phyloP scores from a whole-genome alignment of 2,329 filamentous ascomycete species.

The Trichoderma koningiopsis region DNA sequence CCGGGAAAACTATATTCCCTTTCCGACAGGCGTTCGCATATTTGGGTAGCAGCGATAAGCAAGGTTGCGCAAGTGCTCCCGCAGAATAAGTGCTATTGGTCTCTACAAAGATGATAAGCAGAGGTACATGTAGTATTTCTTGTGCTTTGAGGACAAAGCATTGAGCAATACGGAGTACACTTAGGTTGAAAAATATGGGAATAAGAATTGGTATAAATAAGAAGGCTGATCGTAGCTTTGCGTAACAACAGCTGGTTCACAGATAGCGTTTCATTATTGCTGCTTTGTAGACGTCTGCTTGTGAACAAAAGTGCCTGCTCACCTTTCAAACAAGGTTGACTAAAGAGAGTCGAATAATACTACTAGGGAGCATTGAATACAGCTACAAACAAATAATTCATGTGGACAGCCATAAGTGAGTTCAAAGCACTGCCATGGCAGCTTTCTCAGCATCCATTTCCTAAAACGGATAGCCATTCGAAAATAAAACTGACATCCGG shows the following conservation, averaged over 20 bases:
- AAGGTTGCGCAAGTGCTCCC: background rate
- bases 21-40: constrained; percentile 12
- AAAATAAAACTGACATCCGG: background rate
- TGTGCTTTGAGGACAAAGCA: background rate
- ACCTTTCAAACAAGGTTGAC: background rate
- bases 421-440: background rate
- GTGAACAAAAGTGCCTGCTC: background rate
- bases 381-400: no score
- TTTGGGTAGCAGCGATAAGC: background rate
- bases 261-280: background rate
- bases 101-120: background rate
- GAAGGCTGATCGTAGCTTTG: background rate
- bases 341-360: background rate
- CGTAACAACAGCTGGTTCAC: background rate
- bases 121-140: no score
- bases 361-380: background rate
- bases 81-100: background rate
- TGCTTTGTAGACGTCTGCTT: background rate
- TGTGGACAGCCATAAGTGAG: background rate
- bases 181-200: background rate
- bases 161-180: background rate
- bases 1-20: constrained; percentile 1
- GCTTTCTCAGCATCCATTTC: background rate
- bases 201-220: background rate
- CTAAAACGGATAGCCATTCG: constrained; percentile 7